Percentiles rank a stretch among this genome's conserved stretches.
phyloP scores from a whole-genome alignment of 2,329 filamentous ascomycete species.

The Diplodia mutila region DNA sequence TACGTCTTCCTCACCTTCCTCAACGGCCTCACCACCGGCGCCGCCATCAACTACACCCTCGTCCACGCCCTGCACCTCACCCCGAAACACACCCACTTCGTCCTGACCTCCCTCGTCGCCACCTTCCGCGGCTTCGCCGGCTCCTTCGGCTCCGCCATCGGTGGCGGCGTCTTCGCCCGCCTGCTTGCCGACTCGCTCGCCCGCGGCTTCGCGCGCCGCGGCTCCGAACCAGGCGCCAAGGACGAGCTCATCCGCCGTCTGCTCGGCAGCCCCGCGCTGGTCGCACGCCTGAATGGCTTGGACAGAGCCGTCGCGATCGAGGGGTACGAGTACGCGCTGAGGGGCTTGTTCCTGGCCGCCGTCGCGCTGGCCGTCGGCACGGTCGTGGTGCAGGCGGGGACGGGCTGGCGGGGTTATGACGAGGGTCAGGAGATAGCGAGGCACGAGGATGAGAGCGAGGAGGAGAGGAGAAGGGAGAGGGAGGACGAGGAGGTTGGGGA shows the following conservation, averaged over 20 bases:
- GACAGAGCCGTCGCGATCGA: slow-evolving; percentile 57
- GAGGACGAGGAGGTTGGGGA: slow-evolving; percentile 24
- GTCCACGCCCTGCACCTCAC: slow-evolving; percentile 79
- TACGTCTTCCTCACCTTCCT: slow-evolving; percentile 67
- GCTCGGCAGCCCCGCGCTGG: slow-evolving; percentile 62
- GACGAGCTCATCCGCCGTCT: slow-evolving; percentile 56
- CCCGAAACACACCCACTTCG: slow-evolving; percentile 67
- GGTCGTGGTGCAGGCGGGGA: slow-evolving; percentile 59
- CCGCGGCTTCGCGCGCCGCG: slow-evolving; percentile 58
- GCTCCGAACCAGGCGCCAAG: slow-evolving; percentile 36
- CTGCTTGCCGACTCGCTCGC: slow-evolving; percentile 60
- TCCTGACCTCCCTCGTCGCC: slow-evolving; percentile 73
- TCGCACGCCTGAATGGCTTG: slow-evolving; percentile 52
- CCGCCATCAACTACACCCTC: slow-evolving; percentile 77
- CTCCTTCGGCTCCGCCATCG: slow-evolving; percentile 78
- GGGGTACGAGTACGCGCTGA: slow-evolving; percentile 60
- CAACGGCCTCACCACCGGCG: slow-evolving; percentile 75
- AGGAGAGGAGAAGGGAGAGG: slow-evolving; percentile 17
- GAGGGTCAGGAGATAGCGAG: slow-evolving; percentile 56
- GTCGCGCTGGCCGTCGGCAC: slow-evolving; percentile 55
- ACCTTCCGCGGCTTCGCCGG: slow-evolving; percentile 84
- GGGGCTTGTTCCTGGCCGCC: slow-evolving; percentile 57
- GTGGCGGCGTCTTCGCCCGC: slow-evolving; percentile 74
- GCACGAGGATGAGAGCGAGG: slow-evolving; percentile 42
- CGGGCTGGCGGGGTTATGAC: slow-evolving; percentile 56